Evolutionary conservation across 805 yeast species (phyloP).

Genomic region (Sugiyamaella valdiviana): DNA sequence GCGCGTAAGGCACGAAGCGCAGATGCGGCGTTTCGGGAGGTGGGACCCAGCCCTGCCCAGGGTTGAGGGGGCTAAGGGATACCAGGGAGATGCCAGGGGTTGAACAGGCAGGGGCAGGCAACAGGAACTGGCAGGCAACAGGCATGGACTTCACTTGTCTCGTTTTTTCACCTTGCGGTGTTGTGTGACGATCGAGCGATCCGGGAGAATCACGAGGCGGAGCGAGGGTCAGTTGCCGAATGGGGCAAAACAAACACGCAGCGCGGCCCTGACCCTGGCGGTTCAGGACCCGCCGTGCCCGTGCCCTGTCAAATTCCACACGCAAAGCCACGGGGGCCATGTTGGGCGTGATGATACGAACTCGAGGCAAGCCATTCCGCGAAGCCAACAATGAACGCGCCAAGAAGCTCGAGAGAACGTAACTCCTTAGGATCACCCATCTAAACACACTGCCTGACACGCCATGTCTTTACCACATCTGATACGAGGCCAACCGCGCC

Average conservation of each 20-base stretch:
- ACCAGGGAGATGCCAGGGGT: too few species aligned
- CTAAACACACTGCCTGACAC: too few species aligned
- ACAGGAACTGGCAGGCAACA: background rate
- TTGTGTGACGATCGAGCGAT: background rate
- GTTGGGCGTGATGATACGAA: background rate
- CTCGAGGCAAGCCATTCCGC: too few species aligned
- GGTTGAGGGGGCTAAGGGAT: background rate
- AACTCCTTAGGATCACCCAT: too few species aligned
- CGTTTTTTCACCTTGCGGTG: background rate
- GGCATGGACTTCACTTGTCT: background rate
- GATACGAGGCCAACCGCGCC: too few species aligned
- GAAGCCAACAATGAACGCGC: too few species aligned
- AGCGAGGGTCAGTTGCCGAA: background rate
- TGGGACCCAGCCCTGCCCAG: background rate
- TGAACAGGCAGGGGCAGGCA: background rate
- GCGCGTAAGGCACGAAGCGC: background rate
- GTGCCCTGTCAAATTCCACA: background rate
- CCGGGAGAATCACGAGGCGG: too few species aligned
- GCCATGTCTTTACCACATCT: too few species aligned
- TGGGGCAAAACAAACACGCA: background rate
- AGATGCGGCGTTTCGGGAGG: background rate
- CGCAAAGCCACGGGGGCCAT: background rate
- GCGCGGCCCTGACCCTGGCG: background rate
- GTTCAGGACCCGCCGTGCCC: conserved; percentile 1
- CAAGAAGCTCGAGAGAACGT: too few species aligned